Evolutionary conservation across 2,329 filamentous ascomycete genomes (phyloP), one percentile per base, ranked within the genome.

Genomic region (Pseudocercospora crystallina): DNA sequence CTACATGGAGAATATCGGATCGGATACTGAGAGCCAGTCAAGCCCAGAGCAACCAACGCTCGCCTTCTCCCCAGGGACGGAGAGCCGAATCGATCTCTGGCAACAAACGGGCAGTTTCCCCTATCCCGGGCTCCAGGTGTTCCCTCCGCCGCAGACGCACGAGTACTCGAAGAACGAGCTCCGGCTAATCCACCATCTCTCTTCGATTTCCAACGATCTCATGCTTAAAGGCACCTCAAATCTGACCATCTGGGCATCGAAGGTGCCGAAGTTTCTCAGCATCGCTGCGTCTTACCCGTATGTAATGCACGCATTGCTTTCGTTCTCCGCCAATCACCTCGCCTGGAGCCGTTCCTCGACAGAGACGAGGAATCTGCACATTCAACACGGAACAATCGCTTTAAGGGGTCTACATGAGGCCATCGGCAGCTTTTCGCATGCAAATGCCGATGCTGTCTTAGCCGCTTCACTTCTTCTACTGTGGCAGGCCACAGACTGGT

Each of bases 401-500:
- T 77, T 96, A 53, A 90, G 88, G 63, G 92, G 92, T 2, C 76
- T 97, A 41, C 90, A 96, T 65, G 87, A 91, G 65, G 90, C 90
- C 26, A 91, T 97, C 61, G 83, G 85, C 38, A 80, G 81, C 14
- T 96, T 97, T 71, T 95, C 88, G 2, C 84, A 84, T 62, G 84
- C 87, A 45, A 95, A 90, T 54, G 92, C 90, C 2, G 92, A 99
- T 72, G 90, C 91, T 37, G 86, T 96, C 56, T 80, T 99, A 47
- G 92, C 91, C 20, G 89, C 91, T 30, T 96, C 92, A 20, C 83
- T 96, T 38, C 81, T 97, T 41, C 80, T 99, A 43, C 95, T 91
- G 33, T 97, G 94, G 91, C 92, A 97, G 75, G 89, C 90, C 49
- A 94, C 86, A 53, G 92, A 97, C 75, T 97, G 91, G 92, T 95